phyloP scores from a whole-genome alignment of 257 asterid species.

The Solanum rostratum region DNA sequence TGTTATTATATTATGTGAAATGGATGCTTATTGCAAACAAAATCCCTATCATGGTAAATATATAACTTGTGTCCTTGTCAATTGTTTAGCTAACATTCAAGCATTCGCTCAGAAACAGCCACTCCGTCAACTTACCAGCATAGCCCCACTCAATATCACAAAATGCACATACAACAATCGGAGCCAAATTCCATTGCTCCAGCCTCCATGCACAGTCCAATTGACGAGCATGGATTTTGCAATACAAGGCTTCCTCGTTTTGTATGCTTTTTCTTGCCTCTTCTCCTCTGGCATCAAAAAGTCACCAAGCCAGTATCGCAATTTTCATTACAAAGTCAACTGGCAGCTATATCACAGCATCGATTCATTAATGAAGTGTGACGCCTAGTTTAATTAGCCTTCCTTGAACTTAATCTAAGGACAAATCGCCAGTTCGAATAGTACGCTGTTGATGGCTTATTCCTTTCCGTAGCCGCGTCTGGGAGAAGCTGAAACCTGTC shows the following conservation, averaged over 20 bases:
- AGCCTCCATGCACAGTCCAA: not conserved
- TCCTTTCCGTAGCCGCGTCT: conserved; percentile 50
- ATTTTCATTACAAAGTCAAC: not conserved
- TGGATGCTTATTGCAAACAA: not conserved
- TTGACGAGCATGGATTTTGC: not conserved
- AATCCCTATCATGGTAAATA: not conserved
- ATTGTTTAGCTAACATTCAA: not conserved
- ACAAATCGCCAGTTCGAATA: conserved; percentile 64
- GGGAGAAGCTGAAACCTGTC: conserved; percentile 27
- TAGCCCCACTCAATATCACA: not conserved
- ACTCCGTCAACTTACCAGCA: not conserved
- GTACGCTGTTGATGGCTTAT: conserved; percentile 62
- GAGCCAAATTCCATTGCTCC: not conserved
- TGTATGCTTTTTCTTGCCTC: not conserved
- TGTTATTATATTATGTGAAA: not conserved
- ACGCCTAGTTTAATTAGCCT: not conserved
- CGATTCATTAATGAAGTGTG: not conserved
- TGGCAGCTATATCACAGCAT: not conserved
- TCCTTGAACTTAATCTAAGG: conserved; percentile 28
- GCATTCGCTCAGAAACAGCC: not conserved
- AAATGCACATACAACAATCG: not conserved
- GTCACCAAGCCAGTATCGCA: not conserved
- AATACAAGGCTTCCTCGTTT: not conserved
- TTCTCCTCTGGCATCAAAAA: not conserved
- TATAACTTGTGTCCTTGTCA: not conserved